These are phyloP conservation scores for Salicornia ramosissima DNA, from an alignment of 148 eudicot species.

Conservation along the genomic window DNA sequence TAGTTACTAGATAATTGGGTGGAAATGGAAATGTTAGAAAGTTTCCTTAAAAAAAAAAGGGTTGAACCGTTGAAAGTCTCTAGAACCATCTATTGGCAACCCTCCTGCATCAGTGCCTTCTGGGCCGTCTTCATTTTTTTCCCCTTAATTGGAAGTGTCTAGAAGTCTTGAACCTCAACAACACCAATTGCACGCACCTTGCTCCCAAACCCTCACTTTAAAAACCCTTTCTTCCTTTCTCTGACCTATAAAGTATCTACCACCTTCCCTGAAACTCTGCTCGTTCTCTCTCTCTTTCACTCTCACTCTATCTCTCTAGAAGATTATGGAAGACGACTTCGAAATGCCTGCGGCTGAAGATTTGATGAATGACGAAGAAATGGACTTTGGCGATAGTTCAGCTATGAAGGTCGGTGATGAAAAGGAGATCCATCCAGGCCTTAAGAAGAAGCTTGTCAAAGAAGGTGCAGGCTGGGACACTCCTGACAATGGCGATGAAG, in stretches of 20 bases:
- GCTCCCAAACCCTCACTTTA: not conserved
- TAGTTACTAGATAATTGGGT: too few species aligned
- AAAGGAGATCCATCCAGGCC: slow-evolving; percentile 77
- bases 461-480: slow-evolving; percentile 86
- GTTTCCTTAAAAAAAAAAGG: too few species aligned
- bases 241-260: not conserved
- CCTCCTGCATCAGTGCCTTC: too few species aligned
- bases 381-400: slow-evolving; percentile 44
- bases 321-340: slow-evolving; percentile 60
- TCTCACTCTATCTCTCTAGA: slow-evolving; percentile 18
- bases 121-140: not conserved
- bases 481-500: slow-evolving; percentile 90
- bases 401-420: slow-evolving; percentile 76
- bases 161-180: too few species aligned
- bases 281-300: slow-evolving; percentile 12
- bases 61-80: not conserved
- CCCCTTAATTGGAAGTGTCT: not conserved
- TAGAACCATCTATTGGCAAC: not conserved
- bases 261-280: slow-evolving; percentile 1
- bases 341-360: slow-evolving; percentile 59
- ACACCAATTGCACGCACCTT: not conserved
- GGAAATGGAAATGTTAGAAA: too few species aligned
- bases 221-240: not conserved
- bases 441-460: slow-evolving; percentile 90
- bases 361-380: slow-evolving; percentile 47